Percentiles rank a stretch among this genome's conserved stretches.
phyloP scores from a whole-genome alignment of 2,329 filamentous ascomycete genomes.

The Pyricularia grisea region DNA sequence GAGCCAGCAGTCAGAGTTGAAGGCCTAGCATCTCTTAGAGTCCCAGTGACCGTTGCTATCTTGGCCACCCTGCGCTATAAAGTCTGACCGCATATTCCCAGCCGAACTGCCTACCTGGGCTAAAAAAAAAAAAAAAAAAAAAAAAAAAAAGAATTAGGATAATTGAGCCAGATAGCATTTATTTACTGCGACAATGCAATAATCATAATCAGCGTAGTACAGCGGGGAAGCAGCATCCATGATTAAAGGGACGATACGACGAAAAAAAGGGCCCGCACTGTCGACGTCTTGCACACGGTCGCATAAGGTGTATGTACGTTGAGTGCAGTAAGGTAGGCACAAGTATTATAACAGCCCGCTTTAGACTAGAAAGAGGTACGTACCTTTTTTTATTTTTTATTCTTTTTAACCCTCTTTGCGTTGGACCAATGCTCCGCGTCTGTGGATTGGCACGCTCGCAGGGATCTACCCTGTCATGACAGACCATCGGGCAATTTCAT shows the following conservation, averaged over 20 bases:
- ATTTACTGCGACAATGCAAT: not conserved
- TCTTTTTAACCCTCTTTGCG: too few relatives aligned
- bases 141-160: too few relatives aligned
- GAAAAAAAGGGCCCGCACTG: not conserved
- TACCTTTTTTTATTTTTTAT: not conserved
- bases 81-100: not conserved
- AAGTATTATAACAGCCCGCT: too few relatives aligned
- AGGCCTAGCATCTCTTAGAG: not conserved
- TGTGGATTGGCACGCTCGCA: constrained; percentile 20
- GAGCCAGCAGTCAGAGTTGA: not conserved
- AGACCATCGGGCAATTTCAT: constrained; percentile 34
- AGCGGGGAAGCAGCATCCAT: not conserved
- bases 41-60: not conserved
- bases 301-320: not conserved
- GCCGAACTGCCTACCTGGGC: not conserved
- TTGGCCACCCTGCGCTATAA: not conserved
- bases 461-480: constrained; percentile 20
- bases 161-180: too few relatives aligned
- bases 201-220: not conserved
- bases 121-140: not conserved
- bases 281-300: not conserved
- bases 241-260: not conserved
- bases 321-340: not conserved
- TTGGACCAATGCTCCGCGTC: constrained; percentile 11
- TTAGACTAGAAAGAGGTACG: not conserved